Evolutionary conservation across 768 basidiomycete species (phyloP).

Genomic region (Sistotremastrum niveocremeum): DNA sequence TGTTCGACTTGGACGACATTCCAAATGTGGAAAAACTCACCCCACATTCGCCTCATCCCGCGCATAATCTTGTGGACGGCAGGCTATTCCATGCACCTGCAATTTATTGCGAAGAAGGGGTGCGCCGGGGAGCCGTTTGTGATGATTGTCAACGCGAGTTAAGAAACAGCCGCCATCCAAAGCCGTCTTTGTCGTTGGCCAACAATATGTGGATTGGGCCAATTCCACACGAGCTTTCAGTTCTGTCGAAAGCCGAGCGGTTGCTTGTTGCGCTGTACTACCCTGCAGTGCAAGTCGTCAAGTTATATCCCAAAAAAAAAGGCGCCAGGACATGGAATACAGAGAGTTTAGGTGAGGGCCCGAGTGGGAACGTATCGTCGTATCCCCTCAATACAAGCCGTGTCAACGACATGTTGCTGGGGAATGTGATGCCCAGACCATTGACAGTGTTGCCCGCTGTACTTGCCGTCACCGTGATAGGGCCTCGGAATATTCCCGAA

Average conservation of each 20-base stretch:
- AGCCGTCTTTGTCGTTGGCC: constrained; percentile 17
- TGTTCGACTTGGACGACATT: too few species aligned
- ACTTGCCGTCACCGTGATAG: constrained; percentile 24
- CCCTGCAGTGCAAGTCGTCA: constrained; percentile 21
- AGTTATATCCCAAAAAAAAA: constrained; percentile 26
- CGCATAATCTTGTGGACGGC: too few species aligned
- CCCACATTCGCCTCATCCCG: too few species aligned
- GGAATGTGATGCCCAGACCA: constrained; percentile 21
- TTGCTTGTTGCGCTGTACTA: constrained; percentile 21
- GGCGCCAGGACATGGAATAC: too few species aligned
- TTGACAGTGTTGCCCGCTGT: constrained; percentile 16
- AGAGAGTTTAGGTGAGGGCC: constrained; percentile 9
- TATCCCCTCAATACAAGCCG: constrained; percentile 16
- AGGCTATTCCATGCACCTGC: too few species aligned
- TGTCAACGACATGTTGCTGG: constrained; percentile 20
- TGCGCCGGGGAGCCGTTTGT: too few species aligned
- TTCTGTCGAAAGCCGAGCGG: constrained; percentile 24
- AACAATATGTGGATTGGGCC: constrained; percentile 28
- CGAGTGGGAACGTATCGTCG: constrained; percentile 23
- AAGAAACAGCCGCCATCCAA: too few species aligned
- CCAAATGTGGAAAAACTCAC: too few species aligned
- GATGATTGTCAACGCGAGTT: too few species aligned
- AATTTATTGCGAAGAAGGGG: too few species aligned
- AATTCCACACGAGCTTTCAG: constrained; percentile 16
- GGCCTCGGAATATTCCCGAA: constrained; percentile 15